Evolutionary conservation across 805 yeast genomes (phyloP).

Genomic region (Saccharomycopsis olivae): DNA sequence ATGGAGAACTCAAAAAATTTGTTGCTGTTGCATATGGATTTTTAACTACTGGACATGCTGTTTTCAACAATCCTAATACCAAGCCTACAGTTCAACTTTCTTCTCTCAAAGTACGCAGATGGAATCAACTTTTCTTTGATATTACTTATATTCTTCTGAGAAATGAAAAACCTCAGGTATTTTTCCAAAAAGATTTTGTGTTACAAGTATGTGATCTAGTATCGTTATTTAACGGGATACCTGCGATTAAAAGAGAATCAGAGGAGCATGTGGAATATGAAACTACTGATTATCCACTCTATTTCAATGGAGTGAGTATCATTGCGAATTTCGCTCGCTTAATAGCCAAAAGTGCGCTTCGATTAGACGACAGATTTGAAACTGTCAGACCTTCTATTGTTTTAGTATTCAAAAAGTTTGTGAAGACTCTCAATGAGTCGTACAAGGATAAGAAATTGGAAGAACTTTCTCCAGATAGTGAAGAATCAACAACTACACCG

Average conservation of each 20-base stretch:
- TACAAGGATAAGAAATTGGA: not conserved
- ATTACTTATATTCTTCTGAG: conserved; percentile 68
- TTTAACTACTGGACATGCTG: conserved; percentile 42
- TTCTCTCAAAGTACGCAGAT: conserved; percentile 54
- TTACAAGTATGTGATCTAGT: conserved; percentile 55
- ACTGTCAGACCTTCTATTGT: conserved; percentile 4
- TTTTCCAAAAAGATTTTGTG: conserved; percentile 36
- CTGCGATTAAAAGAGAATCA: conserved; percentile 64
- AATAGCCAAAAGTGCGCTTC: conserved; percentile 36
- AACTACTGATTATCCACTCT: conserved; percentile 56
- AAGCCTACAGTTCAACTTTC: conserved; percentile 25
- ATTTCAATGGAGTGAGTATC: conserved; percentile 38
- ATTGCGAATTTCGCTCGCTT: conserved; percentile 51
- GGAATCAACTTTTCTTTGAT: conserved; percentile 74
- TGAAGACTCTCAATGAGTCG: not conserved
- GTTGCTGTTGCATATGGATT: conserved; percentile 54
- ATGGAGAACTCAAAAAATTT: conserved; percentile 55
- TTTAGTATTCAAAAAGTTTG: conserved; percentile 13
- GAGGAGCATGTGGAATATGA: conserved; percentile 85
- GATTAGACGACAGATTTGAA: conserved; percentile 13
- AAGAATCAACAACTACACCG: not conserved
- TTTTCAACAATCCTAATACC: conserved; percentile 29
- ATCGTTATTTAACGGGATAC: conserved; percentile 65
- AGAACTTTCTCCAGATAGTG: not conserved
- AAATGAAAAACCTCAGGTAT: conserved; percentile 41